Conservation (phyloP, 345 rosid species). For the Pelargonium nanum region DNA sequence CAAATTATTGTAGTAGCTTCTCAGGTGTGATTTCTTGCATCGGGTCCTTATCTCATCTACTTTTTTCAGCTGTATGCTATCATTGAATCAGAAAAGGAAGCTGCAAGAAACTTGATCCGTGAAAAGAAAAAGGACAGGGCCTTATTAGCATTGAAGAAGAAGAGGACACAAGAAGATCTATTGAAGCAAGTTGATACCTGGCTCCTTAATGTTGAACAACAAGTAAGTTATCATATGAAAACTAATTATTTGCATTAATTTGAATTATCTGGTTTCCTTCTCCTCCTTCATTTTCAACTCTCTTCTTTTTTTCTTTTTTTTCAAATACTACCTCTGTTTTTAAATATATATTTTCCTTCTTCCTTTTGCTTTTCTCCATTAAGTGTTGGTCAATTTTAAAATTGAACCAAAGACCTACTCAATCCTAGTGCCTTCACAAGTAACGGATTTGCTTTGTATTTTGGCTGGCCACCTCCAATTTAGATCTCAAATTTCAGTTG, state of each 20-base stretch:
- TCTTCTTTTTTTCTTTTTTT: too few species aligned
- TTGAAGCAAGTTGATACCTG: conserved; percentile 86
- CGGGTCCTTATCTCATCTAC: neutral
- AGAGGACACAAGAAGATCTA: conserved; percentile 79
- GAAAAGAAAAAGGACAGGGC: conserved; percentile 89
- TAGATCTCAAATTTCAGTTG: neutral
- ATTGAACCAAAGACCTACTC: too few species aligned
- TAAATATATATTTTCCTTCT: too few species aligned
- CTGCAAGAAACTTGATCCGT: conserved; percentile 68
- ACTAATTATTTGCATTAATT: too few species aligned
- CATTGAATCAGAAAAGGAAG: conserved; percentile 88
- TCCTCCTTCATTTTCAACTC: too few species aligned
- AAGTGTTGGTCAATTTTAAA: too few species aligned
- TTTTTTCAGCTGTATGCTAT: conserved; percentile 58
- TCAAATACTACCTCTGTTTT: too few species aligned
- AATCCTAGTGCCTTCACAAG: too few species aligned
- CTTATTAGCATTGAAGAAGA: conserved; percentile 86
- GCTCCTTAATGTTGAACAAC: conserved; percentile 95
- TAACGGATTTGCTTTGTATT: too few species aligned
- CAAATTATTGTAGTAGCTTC: neutral
- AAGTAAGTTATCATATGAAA: conserved; percentile 44
- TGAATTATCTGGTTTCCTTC: too few species aligned
- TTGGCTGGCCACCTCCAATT: too few species aligned
- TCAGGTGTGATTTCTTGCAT: neutral
- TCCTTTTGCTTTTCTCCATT: neutral